These are phyloP conservation scores for Lipomyces yamadae DNA, from an alignment of 805 yeast genomes.

Conservation along the genomic window DNA sequence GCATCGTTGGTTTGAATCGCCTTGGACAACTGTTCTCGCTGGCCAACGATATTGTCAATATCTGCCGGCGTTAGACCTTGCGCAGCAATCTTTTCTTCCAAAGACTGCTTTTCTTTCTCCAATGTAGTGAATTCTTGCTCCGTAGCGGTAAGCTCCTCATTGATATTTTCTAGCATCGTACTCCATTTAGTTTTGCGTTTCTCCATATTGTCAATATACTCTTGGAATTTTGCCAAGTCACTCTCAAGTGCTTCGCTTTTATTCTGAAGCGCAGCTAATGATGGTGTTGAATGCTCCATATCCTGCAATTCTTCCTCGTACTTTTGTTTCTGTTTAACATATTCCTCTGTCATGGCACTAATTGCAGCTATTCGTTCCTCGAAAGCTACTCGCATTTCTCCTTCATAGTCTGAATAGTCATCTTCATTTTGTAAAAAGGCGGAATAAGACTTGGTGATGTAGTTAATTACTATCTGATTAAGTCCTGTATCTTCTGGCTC, in stretches of 20 bases:
- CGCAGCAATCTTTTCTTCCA: constrained; percentile 51
- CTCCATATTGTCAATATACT: constrained; percentile 71
- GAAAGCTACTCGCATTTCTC: constrained; percentile 63
- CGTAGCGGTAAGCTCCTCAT: constrained; percentile 56
- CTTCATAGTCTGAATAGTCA: constrained; percentile 59
- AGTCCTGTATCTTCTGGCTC: constrained; percentile 52
- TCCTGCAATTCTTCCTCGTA: constrained; percentile 51
- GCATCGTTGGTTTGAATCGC: constrained; percentile 55
- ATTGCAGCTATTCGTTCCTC: constrained; percentile 57
- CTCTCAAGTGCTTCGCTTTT: constrained; percentile 67
- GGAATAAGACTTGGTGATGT: constrained; percentile 68
- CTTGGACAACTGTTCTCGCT: constrained; percentile 62
- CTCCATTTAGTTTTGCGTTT: constrained; percentile 67
- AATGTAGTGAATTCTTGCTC: constrained; percentile 40
- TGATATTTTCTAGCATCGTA: constrained; percentile 58
- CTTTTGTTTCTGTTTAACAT: constrained; percentile 51
- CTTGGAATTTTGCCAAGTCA: constrained; percentile 71
- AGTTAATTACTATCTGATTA: constrained; percentile 60
- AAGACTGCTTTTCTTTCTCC: constrained; percentile 27
- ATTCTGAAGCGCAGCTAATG: constrained; percentile 57
- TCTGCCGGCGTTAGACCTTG: constrained; percentile 67
- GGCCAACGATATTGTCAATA: constrained; percentile 65
- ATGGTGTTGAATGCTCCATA: constrained; percentile 53
- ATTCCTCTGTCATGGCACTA: constrained; percentile 51
- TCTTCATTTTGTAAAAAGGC: constrained; percentile 68